These are phyloP conservation scores for Rutstroemia sydowiana DNA, from an alignment of 2,329 filamentous ascomycete genomes.

Conservation along the genomic window DNA sequence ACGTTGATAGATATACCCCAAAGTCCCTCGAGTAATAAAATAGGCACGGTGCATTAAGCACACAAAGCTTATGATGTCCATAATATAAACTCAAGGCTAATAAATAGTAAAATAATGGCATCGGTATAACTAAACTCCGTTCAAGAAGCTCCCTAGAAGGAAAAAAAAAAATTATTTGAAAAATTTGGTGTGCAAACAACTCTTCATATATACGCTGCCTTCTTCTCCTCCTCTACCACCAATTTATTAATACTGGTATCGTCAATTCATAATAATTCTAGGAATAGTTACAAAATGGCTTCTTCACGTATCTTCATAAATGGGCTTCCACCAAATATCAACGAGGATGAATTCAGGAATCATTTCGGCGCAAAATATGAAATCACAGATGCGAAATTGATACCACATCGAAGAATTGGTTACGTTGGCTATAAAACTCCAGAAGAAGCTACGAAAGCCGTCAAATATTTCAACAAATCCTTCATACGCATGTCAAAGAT, in stretches of 20 bases:
- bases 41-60: too few species aligned
- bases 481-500: conserved; percentile 97
- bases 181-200: neutral
- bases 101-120: conserved; percentile 4
- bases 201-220: neutral
- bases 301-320: conserved; percentile 70
- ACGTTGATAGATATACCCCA: too few species aligned
- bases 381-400: conserved; percentile 88
- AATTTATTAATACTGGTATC: neutral
- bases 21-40: too few species aligned
- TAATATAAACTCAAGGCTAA: conserved; percentile 7
- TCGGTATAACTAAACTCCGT: too few species aligned
- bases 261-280: neutral
- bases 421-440: conserved; percentile 89
- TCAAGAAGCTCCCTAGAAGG: too few species aligned
- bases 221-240: neutral
- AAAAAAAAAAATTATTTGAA: neutral
- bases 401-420: conserved; percentile 82
- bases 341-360: conserved; percentile 76
- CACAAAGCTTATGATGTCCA: neutral
- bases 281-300: conserved; percentile 15
- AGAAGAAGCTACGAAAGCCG: conserved; percentile 72
- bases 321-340: conserved; percentile 77
- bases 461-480: conserved; percentile 91
- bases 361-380: conserved; percentile 74